Base-by-base conservation (phyloP, 768 basidiomycete species). In the Hygrophoropsis aurantiaca region DNA sequence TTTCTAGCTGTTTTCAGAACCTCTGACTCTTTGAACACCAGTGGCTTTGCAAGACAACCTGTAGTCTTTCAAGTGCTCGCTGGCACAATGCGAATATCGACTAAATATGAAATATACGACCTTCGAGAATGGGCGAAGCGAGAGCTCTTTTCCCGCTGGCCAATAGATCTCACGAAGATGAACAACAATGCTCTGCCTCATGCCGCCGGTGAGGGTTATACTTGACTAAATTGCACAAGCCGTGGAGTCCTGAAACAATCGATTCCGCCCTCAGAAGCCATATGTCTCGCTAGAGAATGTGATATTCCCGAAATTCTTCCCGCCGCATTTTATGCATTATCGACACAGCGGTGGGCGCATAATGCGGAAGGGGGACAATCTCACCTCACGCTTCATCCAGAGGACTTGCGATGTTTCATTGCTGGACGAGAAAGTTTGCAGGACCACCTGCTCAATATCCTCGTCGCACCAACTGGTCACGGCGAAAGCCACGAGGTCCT, bases 291-390 rank as follows among this genome's bases (percentile, higher is more conserved):
- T 6, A 60, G 64, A 23, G 65, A 72, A 45, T 61, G 62, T 39
- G 55, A 65, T 33, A 48, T 71, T 25, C 65, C 64, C 2, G 62
- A 68, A 16, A 68, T 71, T 40, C 61, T 71, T 18, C 70, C 71
- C 5, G 61, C 70, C n/a, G 66, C 66, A 15, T 71, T 73, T 48
- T 73, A 71, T 51, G 69, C 67, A 4, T 63, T 73, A 19, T 65
- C 67, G 5, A 50, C 68, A 13, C 58, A 68, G 36, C 58, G 58
- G 15, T 67, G 64, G 55, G 49, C 46, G 26, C 44, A 36, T 27
- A 49, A 49, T 21, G 50, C 60, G 5, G 68, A 67, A 16, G 63
- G 62, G 11, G 64, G 66, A 0, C 58, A 48, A 19, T 60, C 62
- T 9, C 62, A 70, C 43, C 35, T 58, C 44, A 55, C 58, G 11